Percentiles rank a stretch among this genome's conserved stretches.
Evolutionary conservation across 2,329 filamentous ascomycete species (phyloP).

Genomic region (Rutstroemia sp.): DNA sequence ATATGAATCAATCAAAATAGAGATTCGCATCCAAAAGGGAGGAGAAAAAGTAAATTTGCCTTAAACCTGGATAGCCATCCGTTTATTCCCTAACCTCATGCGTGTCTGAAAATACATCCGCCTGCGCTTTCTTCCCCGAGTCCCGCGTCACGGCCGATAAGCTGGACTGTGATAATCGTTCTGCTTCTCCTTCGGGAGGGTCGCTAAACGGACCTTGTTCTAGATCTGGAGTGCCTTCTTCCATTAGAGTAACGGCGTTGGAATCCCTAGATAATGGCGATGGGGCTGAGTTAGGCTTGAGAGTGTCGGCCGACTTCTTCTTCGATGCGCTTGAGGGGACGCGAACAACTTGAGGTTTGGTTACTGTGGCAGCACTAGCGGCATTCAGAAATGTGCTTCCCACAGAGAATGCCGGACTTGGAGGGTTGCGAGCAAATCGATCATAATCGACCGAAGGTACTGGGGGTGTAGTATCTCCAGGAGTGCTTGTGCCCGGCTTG

Average conservation of each 20-base stretch:
- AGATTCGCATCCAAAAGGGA: neutral
- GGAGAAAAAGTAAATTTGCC: too few relatives aligned
- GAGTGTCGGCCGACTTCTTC: slow-evolving; percentile 31
- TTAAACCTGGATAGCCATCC: neutral
- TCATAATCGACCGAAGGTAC: slow-evolving; percentile 65
- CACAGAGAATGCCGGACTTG: slow-evolving; percentile 56
- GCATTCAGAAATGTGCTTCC: slow-evolving; percentile 63
- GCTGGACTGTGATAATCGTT: slow-evolving; percentile 36
- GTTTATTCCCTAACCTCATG: slow-evolving; percentile 44
- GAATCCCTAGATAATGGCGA: slow-evolving; percentile 32
- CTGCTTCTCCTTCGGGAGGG: slow-evolving; percentile 32
- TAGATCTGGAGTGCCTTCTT: slow-evolving; percentile 41
- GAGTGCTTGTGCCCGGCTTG: slow-evolving; percentile 52
- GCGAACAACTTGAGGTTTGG: slow-evolving; percentile 52
- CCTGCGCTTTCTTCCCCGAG: slow-evolving; percentile 33
- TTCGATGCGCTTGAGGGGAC: slow-evolving; percentile 43
- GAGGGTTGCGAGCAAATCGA: slow-evolving; percentile 45
- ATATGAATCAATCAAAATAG: neutral
- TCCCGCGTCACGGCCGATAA: slow-evolving; percentile 51
- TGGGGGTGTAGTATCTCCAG: slow-evolving; percentile 54
- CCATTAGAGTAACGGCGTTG: slow-evolving; percentile 40
- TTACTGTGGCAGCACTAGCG: slow-evolving; percentile 49
- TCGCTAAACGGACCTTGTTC: slow-evolving; percentile 55
- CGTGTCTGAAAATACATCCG: slow-evolving; percentile 51
- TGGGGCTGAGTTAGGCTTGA: neutral